Evolutionary conservation across 441 rosid species (phyloP).

Genomic region (Pelargonium cotyledonis): DNA sequence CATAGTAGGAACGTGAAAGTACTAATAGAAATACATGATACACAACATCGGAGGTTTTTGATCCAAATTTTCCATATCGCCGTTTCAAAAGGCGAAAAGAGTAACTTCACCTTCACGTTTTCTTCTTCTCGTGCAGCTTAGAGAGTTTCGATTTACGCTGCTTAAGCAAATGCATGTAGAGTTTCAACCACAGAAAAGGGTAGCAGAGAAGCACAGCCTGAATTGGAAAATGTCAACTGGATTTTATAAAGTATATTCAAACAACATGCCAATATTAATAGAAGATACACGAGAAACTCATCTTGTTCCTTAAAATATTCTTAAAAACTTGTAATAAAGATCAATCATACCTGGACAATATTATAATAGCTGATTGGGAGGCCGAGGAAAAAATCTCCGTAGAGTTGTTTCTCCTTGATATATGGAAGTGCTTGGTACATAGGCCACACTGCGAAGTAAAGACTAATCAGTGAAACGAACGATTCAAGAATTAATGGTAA

Average conservation of each 20-base stretch:
- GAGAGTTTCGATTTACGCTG: conserved; percentile 63
- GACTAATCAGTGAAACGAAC: conserved; percentile 11
- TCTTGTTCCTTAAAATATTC: not conserved
- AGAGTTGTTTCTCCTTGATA: conserved; percentile 49
- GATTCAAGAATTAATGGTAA: not conserved
- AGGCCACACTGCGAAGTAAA: conserved; percentile 50
- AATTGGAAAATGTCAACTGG: conserved; percentile 16
- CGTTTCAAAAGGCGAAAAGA: too few species aligned
- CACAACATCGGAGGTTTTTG: not conserved
- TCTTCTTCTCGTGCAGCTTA: conserved; percentile 27
- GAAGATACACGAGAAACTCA: too few species aligned
- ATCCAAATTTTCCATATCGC: not conserved
- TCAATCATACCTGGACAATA: conserved; percentile 47
- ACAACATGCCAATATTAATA: not conserved
- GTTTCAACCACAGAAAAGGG: conserved; percentile 71
- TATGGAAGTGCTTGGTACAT: conserved; percentile 69
- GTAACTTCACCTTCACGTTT: conserved; percentile 32
- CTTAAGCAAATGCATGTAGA: conserved; percentile 61
- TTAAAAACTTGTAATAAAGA: not conserved
- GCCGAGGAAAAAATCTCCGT: conserved; percentile 37
- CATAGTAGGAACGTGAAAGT: too few species aligned
- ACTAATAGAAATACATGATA: too few species aligned
- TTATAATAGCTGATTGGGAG: conserved; percentile 56
- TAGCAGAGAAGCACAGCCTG: conserved; percentile 61
- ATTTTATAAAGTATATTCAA: not conserved